Evolutionary conservation across 331 rosid genomes (phyloP).

Genomic region (Dryas integrifolia): DNA sequence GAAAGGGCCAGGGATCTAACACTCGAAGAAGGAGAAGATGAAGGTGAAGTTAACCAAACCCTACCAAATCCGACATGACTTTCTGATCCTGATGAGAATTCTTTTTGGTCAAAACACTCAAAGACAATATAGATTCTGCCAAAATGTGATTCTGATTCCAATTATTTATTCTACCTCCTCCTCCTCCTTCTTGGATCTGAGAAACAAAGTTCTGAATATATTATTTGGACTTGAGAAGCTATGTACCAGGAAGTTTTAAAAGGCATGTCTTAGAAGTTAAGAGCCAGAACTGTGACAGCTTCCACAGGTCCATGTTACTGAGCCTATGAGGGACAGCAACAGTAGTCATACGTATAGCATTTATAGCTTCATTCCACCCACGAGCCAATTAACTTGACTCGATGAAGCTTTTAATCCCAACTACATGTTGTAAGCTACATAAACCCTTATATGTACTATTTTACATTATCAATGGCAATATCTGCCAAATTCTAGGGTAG

Average conservation of each 20-base stretch:
- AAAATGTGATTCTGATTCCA: not conserved
- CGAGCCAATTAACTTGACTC: not conserved
- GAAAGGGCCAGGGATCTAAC: not conserved
- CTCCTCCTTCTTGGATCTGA: not conserved
- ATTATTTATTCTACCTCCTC: not conserved
- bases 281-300: not conserved
- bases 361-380: not conserved
- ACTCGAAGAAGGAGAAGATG: not conserved
- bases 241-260: not conserved
- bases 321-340: not conserved
- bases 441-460: not conserved
- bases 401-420: not conserved
- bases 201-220: not conserved
- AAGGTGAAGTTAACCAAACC: not conserved
- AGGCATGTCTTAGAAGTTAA: not conserved
- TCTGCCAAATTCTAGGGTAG: not conserved
- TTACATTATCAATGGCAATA: not conserved
- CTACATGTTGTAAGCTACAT: not conserved
- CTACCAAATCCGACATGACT: not conserved
- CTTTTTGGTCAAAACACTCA: not conserved
- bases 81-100: not conserved
- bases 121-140: not conserved
- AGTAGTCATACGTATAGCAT: not conserved
- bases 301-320: not conserved
- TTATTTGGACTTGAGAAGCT: not conserved